Conservation (phyloP, 148 eudicot genomes). For the Diospyros kaki region DNA sequence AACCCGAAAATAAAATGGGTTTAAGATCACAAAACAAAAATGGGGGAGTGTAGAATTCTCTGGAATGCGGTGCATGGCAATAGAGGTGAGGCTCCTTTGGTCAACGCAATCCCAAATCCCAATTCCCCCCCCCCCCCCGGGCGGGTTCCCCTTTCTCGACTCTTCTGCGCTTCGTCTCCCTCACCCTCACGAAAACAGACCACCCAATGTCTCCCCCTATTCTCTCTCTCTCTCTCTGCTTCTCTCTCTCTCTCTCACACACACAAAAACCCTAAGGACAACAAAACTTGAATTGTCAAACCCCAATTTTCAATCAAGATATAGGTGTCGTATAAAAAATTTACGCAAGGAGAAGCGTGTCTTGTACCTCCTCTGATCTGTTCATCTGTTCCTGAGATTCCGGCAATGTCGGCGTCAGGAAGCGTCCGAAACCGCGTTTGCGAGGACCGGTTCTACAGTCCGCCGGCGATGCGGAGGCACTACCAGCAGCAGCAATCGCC, state of each 20-base stretch:
- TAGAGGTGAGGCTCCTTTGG: background rate
- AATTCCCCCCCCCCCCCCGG: too few relatives aligned
- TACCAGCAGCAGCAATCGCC: constrained; percentile 38
- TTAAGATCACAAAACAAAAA: background rate
- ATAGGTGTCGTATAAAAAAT: background rate
- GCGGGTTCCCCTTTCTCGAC: constrained; percentile 8
- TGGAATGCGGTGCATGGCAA: constrained; percentile 5
- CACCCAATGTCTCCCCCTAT: background rate
- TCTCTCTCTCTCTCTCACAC: background rate
- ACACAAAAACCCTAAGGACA: constrained; percentile 6
- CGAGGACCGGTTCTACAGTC: constrained; percentile 60
- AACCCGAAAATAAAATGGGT: too few relatives aligned
- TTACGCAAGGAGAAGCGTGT: background rate
- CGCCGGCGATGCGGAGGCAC: constrained; percentile 63
- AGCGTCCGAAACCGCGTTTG: constrained; percentile 35
- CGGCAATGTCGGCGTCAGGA: constrained; percentile 35
- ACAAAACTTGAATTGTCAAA: background rate
- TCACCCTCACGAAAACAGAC: background rate
- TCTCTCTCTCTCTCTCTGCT: background rate
- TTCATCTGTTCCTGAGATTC: background rate
- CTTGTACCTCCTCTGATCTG: too few relatives aligned
- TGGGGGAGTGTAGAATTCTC: constrained; percentile 2
- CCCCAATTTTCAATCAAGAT: constrained; percentile 8
- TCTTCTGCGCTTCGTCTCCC: constrained; percentile 8
- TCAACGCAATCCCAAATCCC: constrained; percentile 11